Conservation (phyloP, 2,329 filamentous ascomycete species). For the Westerdykella ornata region DNA sequence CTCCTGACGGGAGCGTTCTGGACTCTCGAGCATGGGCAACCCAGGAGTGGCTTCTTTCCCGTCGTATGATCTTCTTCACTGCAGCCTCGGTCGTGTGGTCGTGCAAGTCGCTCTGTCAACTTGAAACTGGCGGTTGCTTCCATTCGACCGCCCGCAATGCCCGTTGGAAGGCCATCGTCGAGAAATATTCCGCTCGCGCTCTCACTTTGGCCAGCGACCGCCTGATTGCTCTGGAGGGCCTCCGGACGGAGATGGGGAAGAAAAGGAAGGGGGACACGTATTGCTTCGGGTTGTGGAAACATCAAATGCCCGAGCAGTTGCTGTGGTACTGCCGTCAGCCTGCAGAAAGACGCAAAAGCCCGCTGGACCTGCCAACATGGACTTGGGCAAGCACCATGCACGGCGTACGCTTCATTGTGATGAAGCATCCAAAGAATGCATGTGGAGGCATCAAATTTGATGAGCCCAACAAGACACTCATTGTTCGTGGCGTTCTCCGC, state of each 20-base stretch:
- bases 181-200: conserved; percentile 14
- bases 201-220: conserved; percentile 12
- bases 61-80: conserved; percentile 19
- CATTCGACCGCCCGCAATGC: conserved; percentile 16
- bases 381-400: conserved; percentile 17
- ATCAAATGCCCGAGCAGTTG: conserved; percentile 16
- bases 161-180: conserved; percentile 17
- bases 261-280: conserved; percentile 9
- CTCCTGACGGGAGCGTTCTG: conserved; percentile 12
- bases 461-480: conserved; percentile 5
- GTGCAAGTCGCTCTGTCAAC: conserved; percentile 15
- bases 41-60: conserved; percentile 16
- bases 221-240: conserved; percentile 15
- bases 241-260: conserved; percentile 7
- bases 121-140: conserved; percentile 17
- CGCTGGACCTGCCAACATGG: conserved; percentile 13
- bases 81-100: conserved; percentile 15
- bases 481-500: conserved; percentile 6
- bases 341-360: conserved; percentile 7
- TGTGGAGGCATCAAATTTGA: conserved; percentile 11
- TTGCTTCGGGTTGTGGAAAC: conserved; percentile 17
- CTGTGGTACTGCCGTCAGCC: conserved; percentile 14
- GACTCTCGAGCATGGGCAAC: conserved; percentile 15
- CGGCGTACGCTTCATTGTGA: conserved; percentile 15
- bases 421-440: conserved; percentile 14